Base-by-base conservation (phyloP, 164 flowering plant species). In the Sedum album region DNA sequence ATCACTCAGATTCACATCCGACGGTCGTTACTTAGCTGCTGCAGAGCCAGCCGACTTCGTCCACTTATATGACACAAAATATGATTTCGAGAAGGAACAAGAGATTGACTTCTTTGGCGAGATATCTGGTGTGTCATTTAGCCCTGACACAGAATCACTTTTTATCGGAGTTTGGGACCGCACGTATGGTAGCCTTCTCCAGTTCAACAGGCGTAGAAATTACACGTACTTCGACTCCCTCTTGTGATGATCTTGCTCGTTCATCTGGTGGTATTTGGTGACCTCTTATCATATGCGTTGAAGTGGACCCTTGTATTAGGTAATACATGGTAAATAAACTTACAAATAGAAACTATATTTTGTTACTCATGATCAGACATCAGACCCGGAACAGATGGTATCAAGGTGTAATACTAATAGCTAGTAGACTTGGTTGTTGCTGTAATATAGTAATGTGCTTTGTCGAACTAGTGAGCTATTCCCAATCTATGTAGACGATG, bases 11-110 rank as follows among this genome's bases (percentile, higher is more conserved):
- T 94, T 80, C 78, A 70, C 95, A 31, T 83, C 95, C 18, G 97
- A 94, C 77, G 98, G 98, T 1, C 83, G 72, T 71, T 91, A 79
- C 80, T 84, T 91, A 90, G 88, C 94, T 31, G 83, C 80, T 80
- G 98, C 96, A 1, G 98, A 94, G 76, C 93, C 98, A 44, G 98
- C 98, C 10, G 98, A 94, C 72, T 94, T 89, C 66, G 96, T 94
- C 31, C 98, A 93, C 60, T 81, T 93, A 8, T 93, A 77, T 74
- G 91, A 86, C 73, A 84, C 76, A 3, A 78, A 83, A 62, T 85
- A 75, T 42, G 88, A 89, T 26, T 93, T 81, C 36, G 83, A 82
- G 70, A 85, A 78, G 67, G 85, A 86, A 76, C 97, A 94, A 66
- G 97, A 91, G 70, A 88, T 91, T 25, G 98, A 94, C 68, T 94